Evolutionary conservation across 352 stramenopile species (phyloP).

Genomic region (Globisporangium spiculum): DNA sequence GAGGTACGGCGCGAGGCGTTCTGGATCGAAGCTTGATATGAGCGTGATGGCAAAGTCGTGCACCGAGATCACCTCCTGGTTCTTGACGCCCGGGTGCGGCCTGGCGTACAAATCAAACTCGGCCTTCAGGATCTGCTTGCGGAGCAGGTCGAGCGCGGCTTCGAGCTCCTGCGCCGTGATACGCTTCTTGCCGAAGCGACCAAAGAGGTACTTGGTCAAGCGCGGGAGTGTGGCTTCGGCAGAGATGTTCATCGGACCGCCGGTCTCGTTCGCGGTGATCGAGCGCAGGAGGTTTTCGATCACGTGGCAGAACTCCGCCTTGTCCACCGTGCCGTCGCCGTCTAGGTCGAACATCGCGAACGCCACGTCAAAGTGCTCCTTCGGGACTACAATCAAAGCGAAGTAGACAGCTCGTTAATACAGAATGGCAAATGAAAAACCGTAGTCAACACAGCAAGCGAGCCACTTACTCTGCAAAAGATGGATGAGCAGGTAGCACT

Average conservation of each 20-base stretch:
- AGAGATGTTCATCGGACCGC: constrained; percentile 5
- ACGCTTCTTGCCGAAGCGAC: constrained; percentile 46
- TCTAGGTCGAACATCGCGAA: constrained; percentile 84
- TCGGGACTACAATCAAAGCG: constrained; percentile 40
- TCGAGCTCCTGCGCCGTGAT: constrained; percentile 58
- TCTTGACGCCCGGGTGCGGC: constrained; percentile 34
- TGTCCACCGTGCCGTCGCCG: constrained; percentile 68
- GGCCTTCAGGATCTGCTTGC: constrained; percentile 55
- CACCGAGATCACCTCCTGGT: constrained; percentile 50
- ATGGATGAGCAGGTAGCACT: constrained; percentile 78
- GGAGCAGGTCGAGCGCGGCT: constrained; percentile 43
- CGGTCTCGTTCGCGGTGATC: constrained; percentile 26
- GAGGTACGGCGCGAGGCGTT: constrained; percentile 55
- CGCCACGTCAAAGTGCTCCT: constrained; percentile 74
- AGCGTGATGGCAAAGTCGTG: constrained; percentile 80
- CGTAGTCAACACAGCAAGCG: neutral
- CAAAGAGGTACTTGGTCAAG: constrained; percentile 65
- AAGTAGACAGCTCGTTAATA: neutral
- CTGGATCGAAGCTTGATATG: constrained; percentile 68
- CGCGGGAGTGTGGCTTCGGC: constrained; percentile 37
- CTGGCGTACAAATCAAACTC: constrained; percentile 77
- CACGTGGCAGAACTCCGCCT: constrained; percentile 69
- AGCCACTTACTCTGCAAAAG: constrained; percentile 61
- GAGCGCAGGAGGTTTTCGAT: constrained; percentile 59
- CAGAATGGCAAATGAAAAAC: neutral